Base-by-base conservation (phyloP, 2,329 filamentous ascomycete species). In the Penicillium decumbens region DNA sequence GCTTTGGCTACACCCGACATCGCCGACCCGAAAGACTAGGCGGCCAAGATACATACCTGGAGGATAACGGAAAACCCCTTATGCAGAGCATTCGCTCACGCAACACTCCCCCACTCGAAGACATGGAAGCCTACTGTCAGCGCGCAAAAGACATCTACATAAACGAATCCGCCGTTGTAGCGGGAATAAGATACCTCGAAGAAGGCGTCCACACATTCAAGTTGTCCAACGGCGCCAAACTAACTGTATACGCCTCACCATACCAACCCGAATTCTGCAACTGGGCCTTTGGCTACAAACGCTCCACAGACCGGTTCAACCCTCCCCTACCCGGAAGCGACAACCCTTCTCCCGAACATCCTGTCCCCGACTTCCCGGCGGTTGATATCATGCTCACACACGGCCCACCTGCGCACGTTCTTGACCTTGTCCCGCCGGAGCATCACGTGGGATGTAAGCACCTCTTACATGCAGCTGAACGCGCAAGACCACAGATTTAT, bases 321-420 rank as follows among this genome's bases (percentile, higher is more conserved):
- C 65, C 68, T 4, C 60, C 67, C 10, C 51, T 35, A 5, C 30
- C 59, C 15, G 43, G 60, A 48, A 25, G 60, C 4, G 29, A 30
- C n/a, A 33, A n/a, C 53, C 48, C 68, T 59, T 13, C 57, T 15
- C 62, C 64, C 2, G 42, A 46, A 8, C 65, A 71, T 23, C 73
- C 74, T 0, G 63, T 79, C 13, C 75, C 77, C 0, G 68, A 73
- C 27, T 75, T 62, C 41, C 69, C 72, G 0, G 58, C 53, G 1
- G 63, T 81, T 20, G 81, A 84, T 60, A 71, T 85, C 6, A 70
- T 83, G 54, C 73, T 84, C 59, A 84, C 82, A 0, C 82, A 85
- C 58, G 81, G 81, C 0, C 82, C 82, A 2, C 80, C 82, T 0
- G 61, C 67, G 20, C 71, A 70, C 0, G 63, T 79, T 2, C 66